Evolutionary conservation across 257 asterid genomes (phyloP).

Genomic region (Leptodermis oblonga): DNA sequence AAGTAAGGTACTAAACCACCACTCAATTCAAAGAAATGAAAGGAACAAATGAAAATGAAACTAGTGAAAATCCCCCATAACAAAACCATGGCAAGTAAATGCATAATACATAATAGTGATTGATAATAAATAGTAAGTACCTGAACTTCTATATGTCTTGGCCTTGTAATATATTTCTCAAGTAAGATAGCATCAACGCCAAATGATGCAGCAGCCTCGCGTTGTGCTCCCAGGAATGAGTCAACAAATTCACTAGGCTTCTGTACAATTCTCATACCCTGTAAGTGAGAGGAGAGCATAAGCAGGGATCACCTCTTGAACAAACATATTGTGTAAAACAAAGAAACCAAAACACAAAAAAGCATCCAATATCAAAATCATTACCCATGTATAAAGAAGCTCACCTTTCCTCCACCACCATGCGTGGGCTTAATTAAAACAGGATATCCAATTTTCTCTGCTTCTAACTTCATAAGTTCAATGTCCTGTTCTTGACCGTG

Average conservation of each 20-base stretch:
- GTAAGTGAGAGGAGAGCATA: conserved; percentile 26
- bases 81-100: not conserved
- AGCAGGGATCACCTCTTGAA: conserved; percentile 3
- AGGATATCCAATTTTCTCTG: conserved; percentile 95
- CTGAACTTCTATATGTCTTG: conserved; percentile 99
- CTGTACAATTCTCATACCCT: conserved; percentile 99
- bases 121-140: conserved; percentile 33
- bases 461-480: conserved; percentile 86
- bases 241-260: conserved; percentile 74
- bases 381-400: not conserved
- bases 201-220: conserved; percentile 99
- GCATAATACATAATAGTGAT: conserved; percentile 3
- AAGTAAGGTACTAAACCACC: not conserved
- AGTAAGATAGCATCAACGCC: conserved; percentile 81
- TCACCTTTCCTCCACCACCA: conserved; percentile 98
- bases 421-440: conserved; percentile 93
- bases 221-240: conserved; percentile 90
- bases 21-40: not conserved
- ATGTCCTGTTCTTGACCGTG: conserved; percentile 89
- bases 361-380: not conserved
- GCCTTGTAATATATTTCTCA: conserved; percentile 93
- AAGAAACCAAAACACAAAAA: not conserved
- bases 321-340: not conserved
- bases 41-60: not conserved
- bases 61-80: not conserved